A percentile compares a stretch with the other conserved stretches of the same genome.
These are phyloP conservation scores for Mortierella sp. DNA, from an alignment of 371 early-diverging fungal species.

Conservation along the genomic window DNA sequence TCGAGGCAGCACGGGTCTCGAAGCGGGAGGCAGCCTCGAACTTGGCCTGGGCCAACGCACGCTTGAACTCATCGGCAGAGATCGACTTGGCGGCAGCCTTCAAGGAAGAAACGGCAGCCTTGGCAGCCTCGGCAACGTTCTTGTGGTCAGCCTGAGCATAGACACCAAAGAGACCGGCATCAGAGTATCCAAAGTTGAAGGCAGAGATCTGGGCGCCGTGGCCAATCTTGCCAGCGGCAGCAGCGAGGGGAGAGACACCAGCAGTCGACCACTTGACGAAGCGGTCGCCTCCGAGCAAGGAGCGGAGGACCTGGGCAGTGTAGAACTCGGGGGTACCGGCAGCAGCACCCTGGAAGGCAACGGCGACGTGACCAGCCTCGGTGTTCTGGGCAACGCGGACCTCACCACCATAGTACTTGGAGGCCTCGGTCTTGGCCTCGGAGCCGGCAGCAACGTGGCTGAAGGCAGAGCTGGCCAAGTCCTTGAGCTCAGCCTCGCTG, in stretches of 20 bases:
- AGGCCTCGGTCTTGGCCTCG: conserved; percentile 57
- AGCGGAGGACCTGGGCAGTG: conserved; percentile 82
- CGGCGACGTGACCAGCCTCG: conserved; percentile 72
- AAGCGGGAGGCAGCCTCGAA: conserved; percentile 78
- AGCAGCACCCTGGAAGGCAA: conserved; percentile 86
- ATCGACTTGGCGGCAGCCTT: conserved; percentile 71
- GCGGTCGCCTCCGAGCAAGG: conserved; percentile 84
- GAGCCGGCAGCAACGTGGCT: conserved; percentile 66
- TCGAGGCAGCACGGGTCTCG: conserved; percentile 70
- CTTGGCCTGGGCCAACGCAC: conserved; percentile 90
- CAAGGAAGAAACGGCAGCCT: conserved; percentile 80
- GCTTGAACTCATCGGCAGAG: conserved; percentile 76
- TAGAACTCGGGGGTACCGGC: conserved; percentile 77
- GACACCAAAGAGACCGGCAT: conserved; percentile 94
- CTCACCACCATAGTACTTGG: conserved; percentile 91
- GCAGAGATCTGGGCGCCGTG: conserved; percentile 74
- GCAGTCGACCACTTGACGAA: conserved; percentile 81
- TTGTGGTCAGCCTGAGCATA: conserved; percentile 75
- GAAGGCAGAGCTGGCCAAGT: conserved; percentile 59
- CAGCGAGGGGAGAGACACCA: conserved; percentile 80
- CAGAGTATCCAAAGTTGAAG: conserved; percentile 91
- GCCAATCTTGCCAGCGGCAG: conserved; percentile 71
- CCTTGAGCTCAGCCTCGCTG: conserved; percentile 75
- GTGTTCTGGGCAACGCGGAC: conserved; percentile 70
- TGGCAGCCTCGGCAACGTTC: conserved; percentile 72